Evolutionary conservation across 2,329 filamentous ascomycete genomes (phyloP).

Genomic region (Claviceps digitariae): DNA sequence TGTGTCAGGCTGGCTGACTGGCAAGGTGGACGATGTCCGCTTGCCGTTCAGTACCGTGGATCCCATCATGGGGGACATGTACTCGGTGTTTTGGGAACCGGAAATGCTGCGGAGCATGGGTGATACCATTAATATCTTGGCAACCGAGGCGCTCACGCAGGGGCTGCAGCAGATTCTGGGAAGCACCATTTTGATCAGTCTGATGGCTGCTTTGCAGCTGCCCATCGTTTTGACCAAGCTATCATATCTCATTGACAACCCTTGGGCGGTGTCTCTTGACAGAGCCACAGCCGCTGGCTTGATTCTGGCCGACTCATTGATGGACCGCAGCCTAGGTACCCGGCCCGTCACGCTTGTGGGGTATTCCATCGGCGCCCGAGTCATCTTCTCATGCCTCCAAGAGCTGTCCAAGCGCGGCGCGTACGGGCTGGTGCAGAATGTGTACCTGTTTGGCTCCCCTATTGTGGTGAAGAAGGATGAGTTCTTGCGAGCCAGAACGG

Average conservation of each 20-base stretch:
- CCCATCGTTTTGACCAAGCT: conserved; percentile 88
- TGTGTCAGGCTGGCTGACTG: conserved; percentile 95
- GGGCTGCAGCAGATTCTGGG: conserved; percentile 90
- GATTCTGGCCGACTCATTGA: conserved; percentile 86
- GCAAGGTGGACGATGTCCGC: conserved; percentile 91
- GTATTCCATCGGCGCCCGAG: conserved; percentile 81
- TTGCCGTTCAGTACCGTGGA: conserved; percentile 93
- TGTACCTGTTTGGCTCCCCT: conserved; percentile 87
- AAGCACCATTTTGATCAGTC: conserved; percentile 70
- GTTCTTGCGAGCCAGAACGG: conserved; percentile 64
- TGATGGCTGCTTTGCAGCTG: conserved; percentile 90
- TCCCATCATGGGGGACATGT: conserved; percentile 95
- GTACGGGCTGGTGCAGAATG: conserved; percentile 81
- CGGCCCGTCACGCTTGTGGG: conserved; percentile 87
- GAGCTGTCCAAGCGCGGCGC: conserved; percentile 78
- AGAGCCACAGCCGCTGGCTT: conserved; percentile 78
- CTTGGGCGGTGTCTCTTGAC: conserved; percentile 92
- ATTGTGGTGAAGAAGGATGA: conserved; percentile 87
- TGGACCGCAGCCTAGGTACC: conserved; percentile 81
- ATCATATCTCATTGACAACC: conserved; percentile 93
- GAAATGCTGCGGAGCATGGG: conserved; percentile 98
- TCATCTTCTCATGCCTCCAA: conserved; percentile 83
- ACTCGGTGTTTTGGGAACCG: conserved; percentile 93
- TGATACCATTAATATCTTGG: conserved; percentile 95
- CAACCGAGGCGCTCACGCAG: conserved; percentile 93